Evolutionary conservation across 169 alveolate species (phyloP).

Genomic region (Eimeria zaria): DNA sequence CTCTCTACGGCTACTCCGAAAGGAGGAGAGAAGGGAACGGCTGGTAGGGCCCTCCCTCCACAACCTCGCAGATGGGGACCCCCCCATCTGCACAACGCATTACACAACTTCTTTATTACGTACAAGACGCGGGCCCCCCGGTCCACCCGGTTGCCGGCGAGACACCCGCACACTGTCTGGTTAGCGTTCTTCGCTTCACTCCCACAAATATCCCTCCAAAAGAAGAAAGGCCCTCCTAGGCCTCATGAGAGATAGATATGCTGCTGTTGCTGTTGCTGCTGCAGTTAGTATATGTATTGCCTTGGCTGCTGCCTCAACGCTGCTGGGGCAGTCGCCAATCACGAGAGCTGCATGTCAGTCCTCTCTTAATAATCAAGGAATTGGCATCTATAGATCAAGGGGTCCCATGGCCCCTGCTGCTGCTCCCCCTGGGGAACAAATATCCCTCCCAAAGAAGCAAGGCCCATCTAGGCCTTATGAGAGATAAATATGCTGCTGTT

Average conservation of each 20-base stretch:
- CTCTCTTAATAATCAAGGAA: not conserved
- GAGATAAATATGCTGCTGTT: not conserved
- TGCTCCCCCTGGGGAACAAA: not conserved
- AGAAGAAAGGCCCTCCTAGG: not conserved
- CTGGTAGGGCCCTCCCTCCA: not conserved
- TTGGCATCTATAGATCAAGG: not conserved
- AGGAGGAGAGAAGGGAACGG: not conserved
- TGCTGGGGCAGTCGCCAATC: not conserved
- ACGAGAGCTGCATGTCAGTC: not conserved
- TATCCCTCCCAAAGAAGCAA: slow-evolving; percentile 10
- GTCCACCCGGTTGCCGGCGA: not conserved
- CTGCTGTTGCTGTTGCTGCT: not conserved
- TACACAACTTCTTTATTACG: not conserved
- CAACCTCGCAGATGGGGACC: not conserved
- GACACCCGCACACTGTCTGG: not conserved
- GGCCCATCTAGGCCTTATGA: not conserved
- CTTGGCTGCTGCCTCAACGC: not conserved
- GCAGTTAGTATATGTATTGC: not conserved
- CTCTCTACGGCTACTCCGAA: not conserved
- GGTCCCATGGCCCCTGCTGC: not conserved
- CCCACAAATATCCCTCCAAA: slow-evolving; percentile 14
- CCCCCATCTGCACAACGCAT: not conserved
- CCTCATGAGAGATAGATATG: not conserved
- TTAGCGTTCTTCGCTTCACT: not conserved
- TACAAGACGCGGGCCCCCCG: not conserved